These are phyloP conservation scores for Fagopyrum tataricum DNA, from an alignment of 148 eudicot species.

Conservation along the genomic window DNA sequence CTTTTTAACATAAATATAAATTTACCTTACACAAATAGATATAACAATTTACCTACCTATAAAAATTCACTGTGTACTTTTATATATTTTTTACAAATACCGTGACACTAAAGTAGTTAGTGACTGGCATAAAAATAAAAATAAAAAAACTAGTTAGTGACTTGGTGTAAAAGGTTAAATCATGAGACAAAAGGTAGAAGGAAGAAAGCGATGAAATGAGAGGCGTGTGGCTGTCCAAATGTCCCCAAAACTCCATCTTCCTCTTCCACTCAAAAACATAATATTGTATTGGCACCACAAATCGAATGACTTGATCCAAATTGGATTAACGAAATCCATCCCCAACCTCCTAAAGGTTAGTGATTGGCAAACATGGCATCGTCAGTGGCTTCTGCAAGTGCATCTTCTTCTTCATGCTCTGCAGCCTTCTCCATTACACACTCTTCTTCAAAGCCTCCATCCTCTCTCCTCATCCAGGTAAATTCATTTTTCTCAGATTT, in stretches of 20 bases:
- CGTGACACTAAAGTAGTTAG: too few species aligned
- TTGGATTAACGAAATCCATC: not conserved
- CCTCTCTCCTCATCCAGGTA: conserved; percentile 33
- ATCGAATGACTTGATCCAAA: not conserved
- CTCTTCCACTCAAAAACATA: not conserved
- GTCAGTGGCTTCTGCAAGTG: too few species aligned
- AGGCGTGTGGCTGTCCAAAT: conserved; percentile 6
- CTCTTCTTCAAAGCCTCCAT: conserved; percentile 17
- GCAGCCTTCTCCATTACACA: conserved; percentile 35
- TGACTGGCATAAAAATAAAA: too few species aligned
- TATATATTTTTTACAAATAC: too few species aligned
- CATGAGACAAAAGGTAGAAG: too few species aligned
- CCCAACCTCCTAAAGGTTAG: not conserved
- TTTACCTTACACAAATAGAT: too few species aligned
- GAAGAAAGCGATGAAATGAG: not conserved
- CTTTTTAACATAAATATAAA: too few species aligned
- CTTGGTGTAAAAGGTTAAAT: too few species aligned
- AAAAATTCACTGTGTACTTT: too few species aligned
- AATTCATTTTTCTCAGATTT: not conserved
- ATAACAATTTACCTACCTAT: too few species aligned
- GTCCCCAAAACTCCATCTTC: not conserved
- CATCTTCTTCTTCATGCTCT: conserved; percentile 44
- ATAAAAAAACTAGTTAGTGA: too few species aligned
- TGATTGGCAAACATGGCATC: conserved; percentile 28
- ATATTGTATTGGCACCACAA: not conserved